Percentiles rank a stretch among this genome's conserved stretches.
phyloP scores from a whole-genome alignment of 2,329 filamentous ascomycete species.

The Parastagonospora avenae region DNA sequence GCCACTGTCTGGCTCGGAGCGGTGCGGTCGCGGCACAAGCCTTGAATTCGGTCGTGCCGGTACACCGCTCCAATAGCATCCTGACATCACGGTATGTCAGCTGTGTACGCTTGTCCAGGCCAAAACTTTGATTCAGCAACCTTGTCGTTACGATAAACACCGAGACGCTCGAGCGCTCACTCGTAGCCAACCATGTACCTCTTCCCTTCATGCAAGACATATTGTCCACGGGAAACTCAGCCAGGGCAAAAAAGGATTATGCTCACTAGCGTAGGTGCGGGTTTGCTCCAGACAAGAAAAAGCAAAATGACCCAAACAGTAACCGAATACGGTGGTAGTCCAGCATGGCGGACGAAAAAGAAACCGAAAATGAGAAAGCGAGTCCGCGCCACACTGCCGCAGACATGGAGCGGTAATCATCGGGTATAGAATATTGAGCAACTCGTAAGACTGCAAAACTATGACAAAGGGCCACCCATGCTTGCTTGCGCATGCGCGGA shows the following conservation, averaged over 20 bases:
- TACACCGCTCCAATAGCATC: background rate
- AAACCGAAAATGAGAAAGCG: background rate
- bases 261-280: background rate
- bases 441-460: conserved; percentile 4
- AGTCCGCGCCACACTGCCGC: background rate
- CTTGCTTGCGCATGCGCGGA: conserved; percentile 6
- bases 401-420: background rate
- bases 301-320: too few species aligned
- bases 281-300: background rate
- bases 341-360: too few species aligned
- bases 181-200: conserved; percentile 20
- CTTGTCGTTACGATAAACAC: conserved; percentile 10
- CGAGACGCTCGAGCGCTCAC: conserved; percentile 11
- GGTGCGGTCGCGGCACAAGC: conserved; percentile 1
- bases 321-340: too few species aligned
- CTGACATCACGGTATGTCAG: background rate
- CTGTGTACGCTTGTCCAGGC: background rate
- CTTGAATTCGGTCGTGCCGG: background rate
- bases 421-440: conserved; percentile 12
- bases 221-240: background rate
- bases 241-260: background rate
- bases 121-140: conserved; percentile 1
- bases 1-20: conserved; percentile 1
- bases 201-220: conserved; percentile 12
- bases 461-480: conserved; percentile 16